Evolutionary conservation across 2,329 filamentous ascomycete genomes (phyloP).

Genomic region (Neonectria magnoliae): DNA sequence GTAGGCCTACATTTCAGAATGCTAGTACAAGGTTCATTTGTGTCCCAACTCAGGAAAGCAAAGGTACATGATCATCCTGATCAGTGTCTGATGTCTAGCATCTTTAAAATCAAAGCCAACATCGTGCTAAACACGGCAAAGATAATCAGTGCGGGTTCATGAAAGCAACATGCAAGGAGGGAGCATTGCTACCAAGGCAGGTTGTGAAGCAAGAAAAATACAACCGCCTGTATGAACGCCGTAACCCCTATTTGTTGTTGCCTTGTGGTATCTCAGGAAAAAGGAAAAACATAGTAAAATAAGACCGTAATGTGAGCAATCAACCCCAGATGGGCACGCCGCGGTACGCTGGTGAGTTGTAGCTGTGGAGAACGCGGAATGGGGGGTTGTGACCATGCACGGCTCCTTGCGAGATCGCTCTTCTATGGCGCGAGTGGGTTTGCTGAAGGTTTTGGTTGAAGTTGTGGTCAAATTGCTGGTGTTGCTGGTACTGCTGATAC

Average conservation of each 20-base stretch:
- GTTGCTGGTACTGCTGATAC: not conserved
- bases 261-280: conserved; percentile 33
- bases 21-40: not conserved
- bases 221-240: conserved; percentile 9
- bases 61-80: conserved; percentile 8
- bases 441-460: conserved; percentile 18
- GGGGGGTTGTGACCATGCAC: conserved; percentile 45
- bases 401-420: conserved; percentile 29
- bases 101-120: not conserved
- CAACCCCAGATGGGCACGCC: conserved; percentile 66
- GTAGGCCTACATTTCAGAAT: not conserved
- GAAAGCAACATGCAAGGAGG: conserved; percentile 1
- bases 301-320: conserved; percentile 8
- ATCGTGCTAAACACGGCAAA: not conserved
- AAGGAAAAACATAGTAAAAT: not conserved
- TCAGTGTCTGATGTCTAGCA: not conserved
- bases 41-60: conserved; percentile 4
- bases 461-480: conserved; percentile 35
- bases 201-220: not conserved
- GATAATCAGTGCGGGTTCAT: not conserved
- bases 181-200: not conserved
- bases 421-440: conserved; percentile 22
- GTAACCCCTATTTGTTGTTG: conserved; percentile 6
- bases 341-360: conserved; percentile 67
- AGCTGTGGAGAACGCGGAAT: conserved; percentile 66